Conservation (phyloP, 2,329 filamentous ascomycete genomes). For the Fusarium tricinctum region DNA sequence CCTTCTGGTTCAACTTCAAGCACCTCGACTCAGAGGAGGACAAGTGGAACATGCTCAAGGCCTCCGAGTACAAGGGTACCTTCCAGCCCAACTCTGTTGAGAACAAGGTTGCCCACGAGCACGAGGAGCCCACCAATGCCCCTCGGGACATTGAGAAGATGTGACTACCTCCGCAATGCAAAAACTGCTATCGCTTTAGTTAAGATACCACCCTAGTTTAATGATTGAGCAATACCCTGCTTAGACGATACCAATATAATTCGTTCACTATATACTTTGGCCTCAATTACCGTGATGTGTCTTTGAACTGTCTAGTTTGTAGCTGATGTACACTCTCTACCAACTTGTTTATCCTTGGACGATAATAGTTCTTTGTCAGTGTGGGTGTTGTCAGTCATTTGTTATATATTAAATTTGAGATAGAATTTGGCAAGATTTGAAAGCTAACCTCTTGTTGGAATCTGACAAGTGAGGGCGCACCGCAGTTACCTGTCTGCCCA, state of each 20-base stretch:
- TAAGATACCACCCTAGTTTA: constrained; percentile 35
- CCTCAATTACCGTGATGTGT: not conserved
- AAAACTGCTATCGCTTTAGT: constrained; percentile 30
- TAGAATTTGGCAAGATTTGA: too few species aligned
- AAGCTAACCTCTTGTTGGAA: too few species aligned
- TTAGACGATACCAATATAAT: constrained; percentile 14
- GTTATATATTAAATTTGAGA: too few species aligned
- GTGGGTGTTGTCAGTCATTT: too few species aligned
- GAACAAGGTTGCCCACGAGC: constrained; percentile 47
- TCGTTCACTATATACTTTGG: not conserved
- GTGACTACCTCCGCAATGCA: constrained; percentile 19
- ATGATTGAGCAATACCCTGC: constrained; percentile 10
- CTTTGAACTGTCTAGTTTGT: not conserved
- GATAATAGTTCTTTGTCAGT: too few species aligned
- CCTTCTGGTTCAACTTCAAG: constrained; percentile 78
- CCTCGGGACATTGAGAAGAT: constrained; percentile 42
- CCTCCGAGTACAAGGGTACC: constrained; percentile 59
- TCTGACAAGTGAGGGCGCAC: too few species aligned
- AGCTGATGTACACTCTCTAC: not conserved
- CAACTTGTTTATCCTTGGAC: not conserved
- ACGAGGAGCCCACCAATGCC: constrained; percentile 31
- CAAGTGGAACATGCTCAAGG: constrained; percentile 72
- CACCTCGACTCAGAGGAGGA: constrained; percentile 78
- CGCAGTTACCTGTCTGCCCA: too few species aligned
- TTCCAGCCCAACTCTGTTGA: constrained; percentile 55